Conservation (phyloP, 805 yeast species). For the Saccharomycopsis malanga region DNA sequence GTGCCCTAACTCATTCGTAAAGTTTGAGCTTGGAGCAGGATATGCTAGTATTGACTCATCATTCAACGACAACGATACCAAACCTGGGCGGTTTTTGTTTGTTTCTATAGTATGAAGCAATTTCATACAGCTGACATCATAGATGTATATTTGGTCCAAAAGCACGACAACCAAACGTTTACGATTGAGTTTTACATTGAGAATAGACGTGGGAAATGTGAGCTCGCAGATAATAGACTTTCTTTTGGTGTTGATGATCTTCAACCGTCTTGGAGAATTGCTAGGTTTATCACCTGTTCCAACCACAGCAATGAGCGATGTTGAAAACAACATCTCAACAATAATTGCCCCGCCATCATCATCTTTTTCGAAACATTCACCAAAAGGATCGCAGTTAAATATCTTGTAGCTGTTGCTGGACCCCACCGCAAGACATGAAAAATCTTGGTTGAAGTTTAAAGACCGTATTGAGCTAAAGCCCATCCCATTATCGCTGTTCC, state of each 20-base stretch:
- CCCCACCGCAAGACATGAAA: slow-evolving; percentile 73
- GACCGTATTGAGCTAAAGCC: slow-evolving; percentile 14
- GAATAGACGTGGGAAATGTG: slow-evolving; percentile 71
- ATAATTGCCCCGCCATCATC: slow-evolving; percentile 46
- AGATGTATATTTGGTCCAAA: slow-evolving; percentile 75
- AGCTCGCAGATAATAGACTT: slow-evolving; percentile 75
- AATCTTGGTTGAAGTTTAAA: slow-evolving; percentile 85
- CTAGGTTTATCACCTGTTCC: slow-evolving; percentile 66
- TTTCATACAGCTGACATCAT: slow-evolving; percentile 87
- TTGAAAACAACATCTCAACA: slow-evolving; percentile 85
- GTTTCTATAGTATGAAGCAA: slow-evolving; percentile 66
- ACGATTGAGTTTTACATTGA: slow-evolving; percentile 71
- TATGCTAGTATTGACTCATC: slow-evolving; percentile 48
- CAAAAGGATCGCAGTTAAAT: slow-evolving; percentile 84
- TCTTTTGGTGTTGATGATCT: slow-evolving; percentile 65
- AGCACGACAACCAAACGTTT: slow-evolving; percentile 73
- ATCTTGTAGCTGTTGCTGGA: slow-evolving; percentile 59
- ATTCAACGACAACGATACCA: slow-evolving; percentile 30
- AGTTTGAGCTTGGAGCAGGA: slow-evolving; percentile 37
- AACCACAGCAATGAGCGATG: slow-evolving; percentile 79
- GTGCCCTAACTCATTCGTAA: not conserved
- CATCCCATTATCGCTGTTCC: not conserved
- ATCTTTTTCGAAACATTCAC: slow-evolving; percentile 50
- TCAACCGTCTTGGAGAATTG: slow-evolving; percentile 50
- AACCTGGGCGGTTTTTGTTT: slow-evolving; percentile 35